These are phyloP conservation scores for Lasiosphaeria hispida DNA, from an alignment of 495 filamentous ascomycete species.

Conservation along the genomic window DNA sequence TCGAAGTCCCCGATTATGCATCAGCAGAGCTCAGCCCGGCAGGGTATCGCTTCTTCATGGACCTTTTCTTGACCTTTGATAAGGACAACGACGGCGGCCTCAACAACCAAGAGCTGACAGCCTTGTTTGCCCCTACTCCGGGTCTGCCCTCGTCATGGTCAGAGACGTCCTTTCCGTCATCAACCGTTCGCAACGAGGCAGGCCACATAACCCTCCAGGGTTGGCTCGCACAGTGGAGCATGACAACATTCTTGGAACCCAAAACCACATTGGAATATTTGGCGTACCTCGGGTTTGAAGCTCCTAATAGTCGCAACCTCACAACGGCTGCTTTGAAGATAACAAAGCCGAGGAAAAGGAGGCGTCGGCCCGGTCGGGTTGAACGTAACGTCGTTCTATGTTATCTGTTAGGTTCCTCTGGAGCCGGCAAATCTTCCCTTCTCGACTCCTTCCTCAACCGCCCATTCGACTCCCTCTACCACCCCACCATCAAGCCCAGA, in stretches of 20 bases:
- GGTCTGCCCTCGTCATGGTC: slow-evolving; percentile 83
- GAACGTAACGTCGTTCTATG: slow-evolving; percentile 96
- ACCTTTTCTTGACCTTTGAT: slow-evolving; percentile 90
- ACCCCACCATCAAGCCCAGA: slow-evolving; percentile 90
- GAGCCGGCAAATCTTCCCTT: slow-evolving; percentile 83
- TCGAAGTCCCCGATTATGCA: slow-evolving; percentile 86
- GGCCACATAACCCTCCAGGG: slow-evolving; percentile 95
- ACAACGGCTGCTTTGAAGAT: slow-evolving; percentile 84
- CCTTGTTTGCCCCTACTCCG: slow-evolving; percentile 90
- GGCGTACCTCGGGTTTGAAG: slow-evolving; percentile 90
- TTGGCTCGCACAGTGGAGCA: slow-evolving; percentile 98
- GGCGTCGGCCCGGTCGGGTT: slow-evolving; percentile 75
- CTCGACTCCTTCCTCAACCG: slow-evolving; percentile 88
- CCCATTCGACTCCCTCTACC: slow-evolving; percentile 80
- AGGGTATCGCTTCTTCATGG: slow-evolving; percentile 96
- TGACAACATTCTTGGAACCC: slow-evolving; percentile 96
- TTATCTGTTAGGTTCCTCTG: slow-evolving; percentile 82
- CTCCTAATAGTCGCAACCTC: slow-evolving; percentile 58
- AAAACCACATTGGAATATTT: slow-evolving; percentile 94
- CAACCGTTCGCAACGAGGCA: slow-evolving; percentile 90
- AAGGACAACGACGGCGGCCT: slow-evolving; percentile 96
- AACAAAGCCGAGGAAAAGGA: slow-evolving; percentile 83
- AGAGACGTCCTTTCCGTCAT: slow-evolving; percentile 84
- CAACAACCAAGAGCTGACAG: slow-evolving; percentile 76
- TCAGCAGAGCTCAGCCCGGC: slow-evolving; percentile 93